A percentile compares a stretch with the other conserved stretches of the same genome.
Evolutionary conservation across 2,329 filamentous ascomycete species (phyloP).

Genomic region (Colletotrichum cordylinicola): DNA sequence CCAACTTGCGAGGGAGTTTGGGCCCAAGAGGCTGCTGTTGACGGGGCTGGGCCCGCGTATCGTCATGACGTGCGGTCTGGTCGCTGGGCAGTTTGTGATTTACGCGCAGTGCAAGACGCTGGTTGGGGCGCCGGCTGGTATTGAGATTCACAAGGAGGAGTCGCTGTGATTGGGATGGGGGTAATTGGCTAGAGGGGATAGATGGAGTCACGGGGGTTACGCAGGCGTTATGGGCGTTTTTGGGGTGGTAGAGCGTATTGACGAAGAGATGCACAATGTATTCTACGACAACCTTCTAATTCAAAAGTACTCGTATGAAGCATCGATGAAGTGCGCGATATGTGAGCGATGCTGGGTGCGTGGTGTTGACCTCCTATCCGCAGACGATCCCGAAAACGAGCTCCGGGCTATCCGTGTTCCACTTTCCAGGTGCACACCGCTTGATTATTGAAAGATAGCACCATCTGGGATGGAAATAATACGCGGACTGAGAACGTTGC

Average conservation of each 20-base stretch:
- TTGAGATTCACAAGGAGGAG: conserved; percentile 59
- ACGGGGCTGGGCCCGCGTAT: conserved; percentile 56
- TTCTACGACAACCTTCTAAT: not conserved
- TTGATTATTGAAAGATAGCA: rapidly evolving
- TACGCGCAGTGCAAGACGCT: conserved; percentile 61
- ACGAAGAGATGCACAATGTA: not conserved
- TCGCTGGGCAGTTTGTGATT: conserved; percentile 60
- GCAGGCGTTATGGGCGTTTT: not conserved
- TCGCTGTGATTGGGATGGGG: not conserved
- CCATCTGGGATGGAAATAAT: rapidly evolving
- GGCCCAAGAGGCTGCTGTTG: conserved; percentile 51
- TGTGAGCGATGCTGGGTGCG: rapidly evolving
- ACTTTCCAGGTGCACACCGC: rapidly evolving
- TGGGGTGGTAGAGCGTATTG: not conserved
- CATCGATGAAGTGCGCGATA: not conserved
- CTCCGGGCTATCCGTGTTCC: not conserved
- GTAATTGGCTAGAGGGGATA: not conserved
- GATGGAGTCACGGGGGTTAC: not conserved
- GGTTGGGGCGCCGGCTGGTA: conserved; percentile 54
- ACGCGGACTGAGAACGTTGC: not conserved
- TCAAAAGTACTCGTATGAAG: not conserved
- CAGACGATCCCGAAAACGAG: not conserved
- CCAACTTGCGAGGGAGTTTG: conserved; percentile 56
- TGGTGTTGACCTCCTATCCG: not conserved
- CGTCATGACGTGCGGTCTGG: conserved; percentile 59